Percentiles rank a stretch among this genome's conserved stretches.
Conservation (phyloP, 768 basidiomycete genomes). For the Mycena kentingensis region DNA sequence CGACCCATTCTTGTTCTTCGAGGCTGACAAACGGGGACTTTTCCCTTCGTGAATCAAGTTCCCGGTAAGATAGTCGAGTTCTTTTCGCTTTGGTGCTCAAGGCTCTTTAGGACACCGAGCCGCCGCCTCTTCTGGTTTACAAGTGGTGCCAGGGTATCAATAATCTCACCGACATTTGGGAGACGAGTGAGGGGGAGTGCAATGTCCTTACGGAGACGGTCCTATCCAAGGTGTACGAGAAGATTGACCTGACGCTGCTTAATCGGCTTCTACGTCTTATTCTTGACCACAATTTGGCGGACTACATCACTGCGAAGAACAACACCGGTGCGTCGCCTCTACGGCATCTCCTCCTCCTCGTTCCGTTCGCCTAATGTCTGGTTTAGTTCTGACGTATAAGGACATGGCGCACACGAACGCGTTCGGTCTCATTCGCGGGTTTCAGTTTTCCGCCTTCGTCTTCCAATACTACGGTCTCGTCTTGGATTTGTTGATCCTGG, state of each 20-base stretch:
- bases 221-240: slow-evolving; percentile 98
- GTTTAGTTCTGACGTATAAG: slow-evolving; percentile 81
- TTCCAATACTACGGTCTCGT: slow-evolving; percentile 99
- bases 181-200: slow-evolving; percentile 96
- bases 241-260: slow-evolving; percentile 94
- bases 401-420: slow-evolving; percentile 98
- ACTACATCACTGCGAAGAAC: slow-evolving; percentile 99
- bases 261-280: slow-evolving; percentile 95
- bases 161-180: slow-evolving; percentile 98
- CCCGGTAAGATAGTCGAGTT: slow-evolving; percentile 45
- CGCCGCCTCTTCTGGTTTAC: slow-evolving; percentile 85
- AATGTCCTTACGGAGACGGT: slow-evolving; percentile 99
- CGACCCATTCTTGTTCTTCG: slow-evolving; percentile 98
- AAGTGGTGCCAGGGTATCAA: slow-evolving; percentile 98
- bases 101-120: slow-evolving; percentile 77
- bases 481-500: slow-evolving; percentile 92
- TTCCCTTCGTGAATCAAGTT: slow-evolving; percentile 99
- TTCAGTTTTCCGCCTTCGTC: slow-evolving; percentile 98
- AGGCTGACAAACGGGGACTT: slow-evolving; percentile 95
- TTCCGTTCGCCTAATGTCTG: not conserved
- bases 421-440: slow-evolving; percentile 93
- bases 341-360: not conserved
- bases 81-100: slow-evolving; percentile 3
- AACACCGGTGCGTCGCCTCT: slow-evolving; percentile 63
- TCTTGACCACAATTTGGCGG: slow-evolving; percentile 97